phyloP scores from a whole-genome alignment of 148 eudicot genomes.

The Nepenthes gracilis region DNA sequence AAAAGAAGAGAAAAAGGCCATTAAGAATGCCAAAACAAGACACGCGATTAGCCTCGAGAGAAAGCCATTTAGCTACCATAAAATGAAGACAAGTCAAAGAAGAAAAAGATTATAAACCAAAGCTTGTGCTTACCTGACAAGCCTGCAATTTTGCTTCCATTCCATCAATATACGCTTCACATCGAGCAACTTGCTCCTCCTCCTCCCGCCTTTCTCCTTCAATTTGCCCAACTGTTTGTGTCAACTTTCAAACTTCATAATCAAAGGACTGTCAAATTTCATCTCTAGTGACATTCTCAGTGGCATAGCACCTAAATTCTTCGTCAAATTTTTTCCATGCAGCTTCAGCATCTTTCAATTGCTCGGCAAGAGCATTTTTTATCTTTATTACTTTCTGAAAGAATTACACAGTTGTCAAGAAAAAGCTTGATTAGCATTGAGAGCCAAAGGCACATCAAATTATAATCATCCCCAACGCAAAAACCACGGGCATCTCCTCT shows the following conservation, averaged over 20 bases:
- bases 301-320: slow-evolving; percentile 82
- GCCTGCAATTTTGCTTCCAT: slow-evolving; percentile 89
- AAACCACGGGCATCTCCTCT: too few species aligned
- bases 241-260: slow-evolving; percentile 86
- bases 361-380: slow-evolving; percentile 81
- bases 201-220: slow-evolving; percentile 94
- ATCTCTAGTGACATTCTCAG: slow-evolving; percentile 74
- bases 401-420: slow-evolving; percentile 10
- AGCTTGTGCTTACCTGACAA: slow-evolving; percentile 46
- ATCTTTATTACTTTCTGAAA: slow-evolving; percentile 78
- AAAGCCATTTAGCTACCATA: too few species aligned
- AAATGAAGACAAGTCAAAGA: too few species aligned
- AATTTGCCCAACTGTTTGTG: slow-evolving; percentile 84
- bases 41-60: too few species aligned
- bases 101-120: too few species aligned
- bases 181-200: slow-evolving; percentile 93
- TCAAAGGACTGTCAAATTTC: slow-evolving; percentile 79
- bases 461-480: too few species aligned
- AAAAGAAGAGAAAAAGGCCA: too few species aligned
- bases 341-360: slow-evolving; percentile 75
- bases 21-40: too few species aligned
- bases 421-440: background rate
- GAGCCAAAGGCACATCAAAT: background rate
- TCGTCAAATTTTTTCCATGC: slow-evolving; percentile 89
- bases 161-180: slow-evolving; percentile 86